Evolutionary conservation across 2,329 filamentous ascomycete species (phyloP).

Genomic region (Hymenoscyphus salicellus): DNA sequence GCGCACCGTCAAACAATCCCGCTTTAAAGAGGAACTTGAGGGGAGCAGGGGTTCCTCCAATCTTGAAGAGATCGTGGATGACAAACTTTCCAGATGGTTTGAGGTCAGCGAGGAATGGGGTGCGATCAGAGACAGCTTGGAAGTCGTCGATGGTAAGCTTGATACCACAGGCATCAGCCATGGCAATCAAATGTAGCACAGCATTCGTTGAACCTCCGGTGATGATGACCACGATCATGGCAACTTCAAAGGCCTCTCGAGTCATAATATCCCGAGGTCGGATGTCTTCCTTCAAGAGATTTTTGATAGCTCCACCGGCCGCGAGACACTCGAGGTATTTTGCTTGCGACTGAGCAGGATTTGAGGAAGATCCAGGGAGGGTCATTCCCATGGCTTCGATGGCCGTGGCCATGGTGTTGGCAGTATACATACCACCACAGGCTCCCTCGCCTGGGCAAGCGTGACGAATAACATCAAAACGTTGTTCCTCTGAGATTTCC

Average conservation of each 20-base stretch:
- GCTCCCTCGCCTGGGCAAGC: conserved; percentile 83
- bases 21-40: conserved; percentile 58
- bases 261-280: conserved; percentile 76
- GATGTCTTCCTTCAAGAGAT: conserved; percentile 72
- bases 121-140: conserved; percentile 75
- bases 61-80: conserved; percentile 55
- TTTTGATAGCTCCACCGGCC: conserved; percentile 71
- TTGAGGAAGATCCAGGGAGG: conserved; percentile 77
- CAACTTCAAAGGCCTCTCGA: conserved; percentile 76
- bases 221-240: conserved; percentile 79
- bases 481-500: conserved; percentile 84
- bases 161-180: conserved; percentile 76
- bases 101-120: conserved; percentile 75
- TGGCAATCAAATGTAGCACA: conserved; percentile 79
- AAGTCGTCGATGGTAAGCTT: conserved; percentile 84
- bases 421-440: conserved; percentile 83
- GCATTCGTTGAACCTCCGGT: conserved; percentile 84
- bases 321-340: conserved; percentile 72
- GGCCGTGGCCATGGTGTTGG: conserved; percentile 73
- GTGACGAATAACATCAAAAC: conserved; percentile 91
- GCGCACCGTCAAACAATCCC: conserved; percentile 56
- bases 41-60: conserved; percentile 56
- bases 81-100: conserved; percentile 72
- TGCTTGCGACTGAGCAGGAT: conserved; percentile 68
- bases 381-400: conserved; percentile 74